Evolutionary conservation across 306 rosid species (phyloP).

Genomic region (Pyrus betulifolia): DNA sequence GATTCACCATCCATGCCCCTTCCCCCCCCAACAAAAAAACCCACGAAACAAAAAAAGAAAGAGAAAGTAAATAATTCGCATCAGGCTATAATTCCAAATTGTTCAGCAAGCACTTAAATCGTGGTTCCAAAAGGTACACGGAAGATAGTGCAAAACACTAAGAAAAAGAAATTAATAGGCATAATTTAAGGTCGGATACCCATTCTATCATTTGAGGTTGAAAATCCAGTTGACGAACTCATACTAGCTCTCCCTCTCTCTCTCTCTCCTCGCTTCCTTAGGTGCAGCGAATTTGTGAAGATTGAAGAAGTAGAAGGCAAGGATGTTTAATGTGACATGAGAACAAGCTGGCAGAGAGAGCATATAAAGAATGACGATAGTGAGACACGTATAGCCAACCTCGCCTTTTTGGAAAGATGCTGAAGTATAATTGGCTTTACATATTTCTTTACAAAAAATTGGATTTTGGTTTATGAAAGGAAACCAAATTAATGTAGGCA

Average conservation of each 20-base stretch:
- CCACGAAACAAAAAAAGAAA: neutral
- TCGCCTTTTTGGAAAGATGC: constrained; percentile 15
- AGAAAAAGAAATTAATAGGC: neutral
- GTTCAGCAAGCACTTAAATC: neutral
- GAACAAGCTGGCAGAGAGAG: constrained; percentile 1
- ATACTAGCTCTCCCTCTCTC: neutral
- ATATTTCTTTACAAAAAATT: neutral
- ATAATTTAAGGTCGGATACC: constrained; percentile 2
- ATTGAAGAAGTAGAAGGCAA: constrained; percentile 1
- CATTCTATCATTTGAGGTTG: constrained; percentile 4
- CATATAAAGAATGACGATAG: neutral
- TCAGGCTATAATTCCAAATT: neutral
- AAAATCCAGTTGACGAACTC: constrained; percentile 12
- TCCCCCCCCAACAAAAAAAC: neutral
- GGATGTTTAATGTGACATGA: constrained; percentile 7
- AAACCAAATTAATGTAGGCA: neutral
- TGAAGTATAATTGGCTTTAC: neutral
- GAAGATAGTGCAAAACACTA: neutral
- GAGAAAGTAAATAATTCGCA: neutral
- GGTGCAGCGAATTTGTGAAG: neutral
- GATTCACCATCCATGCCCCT: neutral
- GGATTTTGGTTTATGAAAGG: neutral
- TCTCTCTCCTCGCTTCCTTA: neutral
- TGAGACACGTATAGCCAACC: constrained; percentile 3
- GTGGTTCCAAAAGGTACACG: neutral